A percentile compares a stretch with the other conserved stretches of the same genome.
phyloP scores from a whole-genome alignment of 441 rosid species.

The Gossypium trilobum region DNA sequence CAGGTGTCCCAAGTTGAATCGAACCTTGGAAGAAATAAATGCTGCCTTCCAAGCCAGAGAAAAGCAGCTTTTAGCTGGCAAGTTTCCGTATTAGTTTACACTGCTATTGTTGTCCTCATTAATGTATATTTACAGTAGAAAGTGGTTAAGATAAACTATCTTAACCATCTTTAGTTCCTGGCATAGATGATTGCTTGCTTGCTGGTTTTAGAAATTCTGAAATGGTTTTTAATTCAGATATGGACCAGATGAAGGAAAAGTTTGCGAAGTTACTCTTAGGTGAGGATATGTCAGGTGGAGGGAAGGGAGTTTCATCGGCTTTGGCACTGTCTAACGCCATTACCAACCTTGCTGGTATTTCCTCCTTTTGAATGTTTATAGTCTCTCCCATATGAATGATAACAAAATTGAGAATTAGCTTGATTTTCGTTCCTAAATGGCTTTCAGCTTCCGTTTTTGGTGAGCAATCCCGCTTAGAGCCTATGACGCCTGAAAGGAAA shows the following conservation, averaged over 20 bases:
- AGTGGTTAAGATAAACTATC: neutral
- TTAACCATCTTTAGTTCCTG: neutral
- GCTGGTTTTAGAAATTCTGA: neutral
- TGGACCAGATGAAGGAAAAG: slow-evolving; percentile 76
- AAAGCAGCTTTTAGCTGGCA: slow-evolving; percentile 36
- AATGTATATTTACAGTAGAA: neutral
- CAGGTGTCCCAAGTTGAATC: slow-evolving; percentile 21
- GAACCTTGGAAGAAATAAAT: slow-evolving; percentile 25
- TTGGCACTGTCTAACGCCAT: slow-evolving; percentile 86
- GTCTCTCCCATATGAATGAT: neutral
- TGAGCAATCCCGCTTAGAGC: slow-evolving; percentile 71
- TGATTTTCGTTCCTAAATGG: neutral
- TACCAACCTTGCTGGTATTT: slow-evolving; percentile 77
- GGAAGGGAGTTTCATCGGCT: slow-evolving; percentile 91
- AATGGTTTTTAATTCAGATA: slow-evolving; percentile 37
- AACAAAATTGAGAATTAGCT: neutral
- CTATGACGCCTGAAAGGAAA: slow-evolving; percentile 62
- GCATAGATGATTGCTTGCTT: neutral
- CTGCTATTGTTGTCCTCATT: neutral
- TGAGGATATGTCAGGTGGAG: slow-evolving; percentile 97
- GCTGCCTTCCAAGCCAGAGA: slow-evolving; percentile 29
- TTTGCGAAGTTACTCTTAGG: slow-evolving; percentile 81
- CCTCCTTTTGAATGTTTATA: neutral
- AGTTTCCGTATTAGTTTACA: slow-evolving; percentile 5
- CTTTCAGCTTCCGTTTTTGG: slow-evolving; percentile 75